A percentile compares a stretch with the other conserved stretches of the same genome.
Conservation (phyloP, 257 asterid genomes). For the Plectranthus barbatus region DNA sequence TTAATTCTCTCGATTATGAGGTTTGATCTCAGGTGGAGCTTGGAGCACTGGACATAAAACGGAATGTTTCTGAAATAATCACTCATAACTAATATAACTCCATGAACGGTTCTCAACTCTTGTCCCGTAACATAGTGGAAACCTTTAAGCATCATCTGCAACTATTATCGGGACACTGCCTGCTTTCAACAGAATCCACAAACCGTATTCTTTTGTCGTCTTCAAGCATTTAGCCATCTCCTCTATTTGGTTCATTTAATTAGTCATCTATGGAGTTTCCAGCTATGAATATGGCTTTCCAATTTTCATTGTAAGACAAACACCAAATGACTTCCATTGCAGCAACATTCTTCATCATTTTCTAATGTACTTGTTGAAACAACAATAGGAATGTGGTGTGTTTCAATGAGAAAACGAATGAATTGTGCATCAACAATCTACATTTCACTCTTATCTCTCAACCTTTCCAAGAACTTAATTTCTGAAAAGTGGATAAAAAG, state of each 20-base stretch:
- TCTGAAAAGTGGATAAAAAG: background rate
- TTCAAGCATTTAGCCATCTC: background rate
- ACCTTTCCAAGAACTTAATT: background rate
- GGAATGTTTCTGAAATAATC: background rate
- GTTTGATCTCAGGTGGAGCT: no score
- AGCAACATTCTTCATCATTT: background rate
- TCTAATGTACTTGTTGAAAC: background rate
- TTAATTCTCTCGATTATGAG: no score
- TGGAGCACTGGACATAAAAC: background rate
- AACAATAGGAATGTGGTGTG: background rate
- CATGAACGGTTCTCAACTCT: background rate
- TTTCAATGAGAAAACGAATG: background rate
- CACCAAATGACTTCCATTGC: background rate
- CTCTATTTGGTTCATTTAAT: background rate
- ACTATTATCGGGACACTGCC: background rate
- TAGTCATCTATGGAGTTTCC: background rate
- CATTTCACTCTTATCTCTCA: background rate
- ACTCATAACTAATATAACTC: background rate
- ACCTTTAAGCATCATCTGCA: background rate
- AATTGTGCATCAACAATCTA: background rate
- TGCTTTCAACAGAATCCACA: background rate
- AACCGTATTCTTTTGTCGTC: background rate
- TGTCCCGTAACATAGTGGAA: background rate
- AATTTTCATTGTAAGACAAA: background rate
- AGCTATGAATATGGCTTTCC: background rate